Base-by-base conservation (phyloP, 2,329 filamentous ascomycete species). In the Neophaeococcomyces mojaviensis region DNA sequence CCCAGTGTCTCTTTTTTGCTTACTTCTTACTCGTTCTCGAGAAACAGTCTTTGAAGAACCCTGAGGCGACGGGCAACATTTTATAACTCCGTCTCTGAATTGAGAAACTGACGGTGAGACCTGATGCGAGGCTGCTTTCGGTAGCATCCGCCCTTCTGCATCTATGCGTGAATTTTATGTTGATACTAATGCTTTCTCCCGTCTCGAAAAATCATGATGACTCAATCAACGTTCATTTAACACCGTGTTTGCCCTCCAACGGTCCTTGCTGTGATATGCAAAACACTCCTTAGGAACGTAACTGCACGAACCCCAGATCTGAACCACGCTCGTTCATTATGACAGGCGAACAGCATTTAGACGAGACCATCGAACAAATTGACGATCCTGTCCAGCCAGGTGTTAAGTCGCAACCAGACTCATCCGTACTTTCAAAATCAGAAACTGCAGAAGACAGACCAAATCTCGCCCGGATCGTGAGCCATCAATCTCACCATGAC, bases 401-500 rank as follows among this genome's bases (percentile, higher is more conserved):
- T 19, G 30, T 35, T 26, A 47, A 50, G 37, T 36, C 44, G 34
- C 41, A 22, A 19, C 33, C 39, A 15, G 39, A 48, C 33, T 24
- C 44, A 20, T 18, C 34, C 13, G 16, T n/a, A 51, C 46, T 15
- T 16, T 39, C 36, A 38, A 41, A 9, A 28, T 31, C 31, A 24
- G 32, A 43, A 15, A 37, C 30, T 15, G 18, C 35, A 2, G 47
- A 52, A 3, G 48, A 49, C 10, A 18, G 38, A 30, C 43, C 39
- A 33, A 46, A 49, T 22, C 58, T 68, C n/a, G 52, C 58, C 37
- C 54, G 57, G 12, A 53, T 63, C 13, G 59, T 50, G 24, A 66
- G 61, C 38, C 59, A 62, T 38, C 44, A 61, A 31, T 64, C 63
- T 1, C 57, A 64, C 24, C 52, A 56, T 33, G 54, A 56, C 36